phyloP scores from a whole-genome alignment of 345 rosid species.

The Heritiera littoralis region DNA sequence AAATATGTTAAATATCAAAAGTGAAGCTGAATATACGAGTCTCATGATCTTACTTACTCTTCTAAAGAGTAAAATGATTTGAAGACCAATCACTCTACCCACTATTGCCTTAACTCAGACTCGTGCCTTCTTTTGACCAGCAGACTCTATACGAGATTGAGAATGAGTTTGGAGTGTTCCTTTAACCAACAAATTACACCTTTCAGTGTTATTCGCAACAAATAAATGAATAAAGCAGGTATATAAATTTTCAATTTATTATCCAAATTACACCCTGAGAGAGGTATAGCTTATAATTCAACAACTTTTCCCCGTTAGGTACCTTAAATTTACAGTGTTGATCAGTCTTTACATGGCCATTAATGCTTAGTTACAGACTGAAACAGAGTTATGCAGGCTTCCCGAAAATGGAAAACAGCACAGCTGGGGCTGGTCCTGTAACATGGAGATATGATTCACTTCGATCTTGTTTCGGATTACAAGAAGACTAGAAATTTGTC shows the following conservation, averaged over 20 bases:
- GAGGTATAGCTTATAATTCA: neutral
- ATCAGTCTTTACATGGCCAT: neutral
- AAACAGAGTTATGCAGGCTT: neutral
- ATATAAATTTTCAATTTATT: neutral
- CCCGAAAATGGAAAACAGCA: neutral
- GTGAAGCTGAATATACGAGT: too few species aligned
- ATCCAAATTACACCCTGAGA: neutral
- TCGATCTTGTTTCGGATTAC: neutral
- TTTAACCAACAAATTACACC: too few species aligned
- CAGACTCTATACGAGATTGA: too few species aligned
- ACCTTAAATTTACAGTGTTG: neutral
- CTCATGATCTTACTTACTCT: neutral
- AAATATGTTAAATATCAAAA: too few species aligned
- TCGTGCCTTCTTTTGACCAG: neutral
- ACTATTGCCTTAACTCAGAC: neutral
- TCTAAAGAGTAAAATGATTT: too few species aligned
- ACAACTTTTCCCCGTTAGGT: neutral
- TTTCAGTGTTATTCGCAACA: too few species aligned
- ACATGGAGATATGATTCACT: neutral
- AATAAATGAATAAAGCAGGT: too few species aligned
- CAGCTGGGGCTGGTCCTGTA: neutral
- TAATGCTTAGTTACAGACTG: neutral
- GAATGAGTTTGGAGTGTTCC: too few species aligned
- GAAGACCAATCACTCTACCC: neutral
- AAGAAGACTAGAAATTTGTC: constrained; percentile 11